These are phyloP conservation scores for Xylariomycetidae sp. DNA, from an alignment of 2,329 filamentous ascomycete genomes.

Conservation along the genomic window DNA sequence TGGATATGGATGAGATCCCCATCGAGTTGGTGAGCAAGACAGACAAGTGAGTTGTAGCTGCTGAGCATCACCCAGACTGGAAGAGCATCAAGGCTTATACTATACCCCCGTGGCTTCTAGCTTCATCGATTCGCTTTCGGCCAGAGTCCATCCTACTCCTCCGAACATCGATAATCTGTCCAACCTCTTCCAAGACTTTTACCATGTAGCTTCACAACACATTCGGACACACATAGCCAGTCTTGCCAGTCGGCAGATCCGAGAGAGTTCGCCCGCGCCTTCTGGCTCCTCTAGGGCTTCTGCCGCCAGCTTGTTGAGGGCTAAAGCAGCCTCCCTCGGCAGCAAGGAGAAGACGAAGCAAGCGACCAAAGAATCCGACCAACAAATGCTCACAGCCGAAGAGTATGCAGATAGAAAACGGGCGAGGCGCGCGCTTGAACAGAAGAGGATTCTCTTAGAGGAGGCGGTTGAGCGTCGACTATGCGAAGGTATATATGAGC, in stretches of 20 bases:
- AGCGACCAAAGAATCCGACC: slow-evolving; percentile 44
- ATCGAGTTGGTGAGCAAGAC: slow-evolving; percentile 89
- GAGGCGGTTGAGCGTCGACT: slow-evolving; percentile 86
- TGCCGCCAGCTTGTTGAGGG: slow-evolving; percentile 51
- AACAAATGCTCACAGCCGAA: slow-evolving; percentile 86
- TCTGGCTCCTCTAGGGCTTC: slow-evolving; percentile 52
- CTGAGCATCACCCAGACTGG: too few relatives aligned
- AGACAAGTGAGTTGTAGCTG: slow-evolving; percentile 65
- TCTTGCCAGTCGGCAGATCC: slow-evolving; percentile 68
- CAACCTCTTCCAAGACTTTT: slow-evolving; percentile 92
- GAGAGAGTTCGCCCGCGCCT: slow-evolving; percentile 56
- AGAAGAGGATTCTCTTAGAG: slow-evolving; percentile 72
- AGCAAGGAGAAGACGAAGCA: slow-evolving; percentile 46
- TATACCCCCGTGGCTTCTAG: too few relatives aligned
- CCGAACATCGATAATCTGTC: slow-evolving; percentile 79
- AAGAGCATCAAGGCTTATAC: too few relatives aligned
- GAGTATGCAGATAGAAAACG: slow-evolving; percentile 79
- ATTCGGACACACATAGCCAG: slow-evolving; percentile 84
- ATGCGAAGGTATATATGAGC: slow-evolving; percentile 79
- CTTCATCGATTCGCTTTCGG: slow-evolving; percentile 85
- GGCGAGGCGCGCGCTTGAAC: slow-evolving; percentile 71
- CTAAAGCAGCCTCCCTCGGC: slow-evolving; percentile 50
- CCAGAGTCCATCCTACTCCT: slow-evolving; percentile 80
- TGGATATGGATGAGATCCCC: slow-evolving; percentile 82
- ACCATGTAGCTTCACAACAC: slow-evolving; percentile 71